phyloP scores from a whole-genome alignment of 768 basidiomycete genomes.

The Boletellus ananas region DNA sequence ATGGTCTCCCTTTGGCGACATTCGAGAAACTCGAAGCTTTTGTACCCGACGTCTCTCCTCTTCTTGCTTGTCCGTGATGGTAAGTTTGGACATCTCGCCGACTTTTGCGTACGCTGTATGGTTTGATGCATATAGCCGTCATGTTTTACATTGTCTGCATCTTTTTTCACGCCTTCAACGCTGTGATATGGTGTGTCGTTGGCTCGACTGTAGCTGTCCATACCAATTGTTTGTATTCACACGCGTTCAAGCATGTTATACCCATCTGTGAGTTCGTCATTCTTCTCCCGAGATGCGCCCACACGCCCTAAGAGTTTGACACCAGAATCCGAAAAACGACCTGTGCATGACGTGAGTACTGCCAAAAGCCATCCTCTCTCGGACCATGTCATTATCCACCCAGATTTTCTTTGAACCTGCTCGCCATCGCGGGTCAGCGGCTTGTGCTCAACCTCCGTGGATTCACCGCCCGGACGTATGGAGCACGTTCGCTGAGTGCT shows the following conservation, averaged over 20 bases:
- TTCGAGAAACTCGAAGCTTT: not conserved
- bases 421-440: not conserved
- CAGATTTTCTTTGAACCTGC: constrained; percentile 7
- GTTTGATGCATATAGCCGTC: not conserved
- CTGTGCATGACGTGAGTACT: not conserved
- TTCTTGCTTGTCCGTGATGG: constrained; percentile 13
- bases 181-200: constrained; percentile 4
- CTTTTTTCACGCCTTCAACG: not conserved
- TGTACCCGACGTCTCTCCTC: constrained; percentile 10
- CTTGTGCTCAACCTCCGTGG: not conserved
- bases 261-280: not conserved
- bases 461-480: not conserved
- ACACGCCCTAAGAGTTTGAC: not conserved
- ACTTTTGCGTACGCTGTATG: not conserved
- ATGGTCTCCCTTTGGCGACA: constrained; percentile 5
- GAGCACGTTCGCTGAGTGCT: not conserved
- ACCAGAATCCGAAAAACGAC: not conserved
- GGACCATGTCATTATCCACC: not conserved
- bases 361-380: not conserved
- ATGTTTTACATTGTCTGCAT: constrained; percentile 6
- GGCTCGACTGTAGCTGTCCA: not conserved
- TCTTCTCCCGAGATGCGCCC: not conserved
- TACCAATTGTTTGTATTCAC: not conserved
- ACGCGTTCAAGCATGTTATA: not conserved
- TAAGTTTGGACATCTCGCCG: not conserved